phyloP scores from a whole-genome alignment of 2,329 filamentous ascomycete genomes.

The Alternaria consortialis region DNA sequence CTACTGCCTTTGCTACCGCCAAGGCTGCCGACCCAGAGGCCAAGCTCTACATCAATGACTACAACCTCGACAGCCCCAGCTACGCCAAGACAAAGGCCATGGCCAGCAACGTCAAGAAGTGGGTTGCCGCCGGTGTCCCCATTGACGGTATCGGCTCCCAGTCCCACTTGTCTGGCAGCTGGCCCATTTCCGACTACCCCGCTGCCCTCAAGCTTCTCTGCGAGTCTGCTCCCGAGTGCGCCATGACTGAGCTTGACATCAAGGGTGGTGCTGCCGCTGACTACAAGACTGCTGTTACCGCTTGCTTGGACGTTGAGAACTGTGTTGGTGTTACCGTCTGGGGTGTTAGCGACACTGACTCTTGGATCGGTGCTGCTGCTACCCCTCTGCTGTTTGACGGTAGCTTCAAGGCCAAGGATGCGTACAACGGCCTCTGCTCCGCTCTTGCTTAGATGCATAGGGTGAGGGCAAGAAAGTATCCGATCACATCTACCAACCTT shows the following conservation, averaged over 20 bases:
- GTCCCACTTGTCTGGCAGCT: slow-evolving; percentile 60
- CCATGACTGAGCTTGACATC: slow-evolving; percentile 75
- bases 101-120: slow-evolving; percentile 68
- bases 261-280: slow-evolving; percentile 63
- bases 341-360: slow-evolving; percentile 57
- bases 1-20: slow-evolving; percentile 74
- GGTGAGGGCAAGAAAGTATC: background rate
- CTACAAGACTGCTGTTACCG: slow-evolving; percentile 64
- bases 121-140: slow-evolving; percentile 68
- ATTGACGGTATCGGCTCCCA: slow-evolving; percentile 73
- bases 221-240: slow-evolving; percentile 64
- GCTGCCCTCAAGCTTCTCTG: slow-evolving; percentile 64
- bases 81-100: slow-evolving; percentile 67
- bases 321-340: slow-evolving; percentile 74
- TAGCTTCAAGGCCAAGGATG: slow-evolving; percentile 54
- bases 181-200: slow-evolving; percentile 56
- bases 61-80: slow-evolving; percentile 67
- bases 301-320: slow-evolving; percentile 65
- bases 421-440: slow-evolving; percentile 44
- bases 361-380: slow-evolving; percentile 50
- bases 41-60: slow-evolving; percentile 80
- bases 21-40: slow-evolving; percentile 71
- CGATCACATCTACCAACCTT: background rate
- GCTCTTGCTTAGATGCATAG: slow-evolving; percentile 14
- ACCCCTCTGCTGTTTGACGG: slow-evolving; percentile 56